A percentile compares a stretch with the other conserved stretches of the same genome.
These are phyloP conservation scores for Alternaria viburni DNA, from an alignment of 2,329 filamentous ascomycete genomes.

Conservation along the genomic window DNA sequence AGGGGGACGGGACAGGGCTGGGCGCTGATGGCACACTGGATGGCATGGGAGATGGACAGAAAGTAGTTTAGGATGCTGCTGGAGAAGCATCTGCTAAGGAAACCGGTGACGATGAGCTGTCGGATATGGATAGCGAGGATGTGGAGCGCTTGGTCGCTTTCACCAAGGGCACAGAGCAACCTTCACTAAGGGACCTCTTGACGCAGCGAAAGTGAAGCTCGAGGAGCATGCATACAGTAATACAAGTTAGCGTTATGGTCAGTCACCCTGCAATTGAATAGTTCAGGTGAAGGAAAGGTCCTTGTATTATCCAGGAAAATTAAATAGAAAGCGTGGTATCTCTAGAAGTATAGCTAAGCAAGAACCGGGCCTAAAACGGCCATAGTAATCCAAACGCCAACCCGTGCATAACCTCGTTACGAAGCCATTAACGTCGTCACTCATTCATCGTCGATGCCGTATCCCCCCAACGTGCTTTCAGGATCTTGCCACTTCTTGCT, in stretches of 20 bases:
- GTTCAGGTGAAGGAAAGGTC: not conserved
- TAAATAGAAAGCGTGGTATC: constrained; percentile 10
- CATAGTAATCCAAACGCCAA: constrained; percentile 1
- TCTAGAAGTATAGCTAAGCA: constrained; percentile 3
- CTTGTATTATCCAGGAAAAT: not conserved
- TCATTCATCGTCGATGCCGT: constrained; percentile 29
- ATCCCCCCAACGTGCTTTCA: constrained; percentile 21
- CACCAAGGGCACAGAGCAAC: not conserved
- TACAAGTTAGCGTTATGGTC: not conserved
- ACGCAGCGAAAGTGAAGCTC: not conserved
- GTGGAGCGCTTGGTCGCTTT: not conserved
- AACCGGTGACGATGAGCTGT: not conserved
- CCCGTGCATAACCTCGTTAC: constrained; percentile 6
- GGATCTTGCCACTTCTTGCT: constrained; percentile 55
- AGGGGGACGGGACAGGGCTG: constrained; percentile 41
- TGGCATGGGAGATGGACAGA: constrained; percentile 20
- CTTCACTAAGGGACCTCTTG: not conserved
- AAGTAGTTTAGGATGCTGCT: constrained; percentile 19
- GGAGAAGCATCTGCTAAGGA: not conserved
- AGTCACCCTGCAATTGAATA: not conserved
- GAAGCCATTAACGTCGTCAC: not conserved
- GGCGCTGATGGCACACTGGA: constrained; percentile 36
- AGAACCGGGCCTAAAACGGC: not conserved
- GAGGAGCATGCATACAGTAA: not conserved
- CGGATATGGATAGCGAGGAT: constrained; percentile 6